phyloP scores from a whole-genome alignment of 768 basidiomycete species.

The Mycena pura region DNA sequence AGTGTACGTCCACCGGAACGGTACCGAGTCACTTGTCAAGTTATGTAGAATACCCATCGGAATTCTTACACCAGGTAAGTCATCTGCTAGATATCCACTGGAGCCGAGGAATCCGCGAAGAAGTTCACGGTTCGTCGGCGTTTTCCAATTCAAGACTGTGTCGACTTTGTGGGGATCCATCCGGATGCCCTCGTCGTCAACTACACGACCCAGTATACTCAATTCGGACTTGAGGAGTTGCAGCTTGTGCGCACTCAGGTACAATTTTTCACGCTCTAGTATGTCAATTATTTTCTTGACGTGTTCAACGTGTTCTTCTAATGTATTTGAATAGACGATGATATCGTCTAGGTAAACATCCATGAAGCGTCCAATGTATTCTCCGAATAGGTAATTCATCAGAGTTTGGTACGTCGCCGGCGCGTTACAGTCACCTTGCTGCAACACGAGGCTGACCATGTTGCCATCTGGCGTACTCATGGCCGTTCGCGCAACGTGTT shows the following conservation, averaged over 20 bases:
- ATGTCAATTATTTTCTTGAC: conserved; percentile 39
- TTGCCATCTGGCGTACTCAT: conserved; percentile 40
- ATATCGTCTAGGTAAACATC: conserved; percentile 42
- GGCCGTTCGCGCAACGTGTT: conserved; percentile 31
- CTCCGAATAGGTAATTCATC: conserved; percentile 45
- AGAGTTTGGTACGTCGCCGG: conserved; percentile 47
- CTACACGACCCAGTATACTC: conserved; percentile 38
- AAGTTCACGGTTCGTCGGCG: conserved; percentile 29
- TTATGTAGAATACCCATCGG: background rate
- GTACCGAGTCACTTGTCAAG: background rate
- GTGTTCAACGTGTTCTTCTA: conserved; percentile 42
- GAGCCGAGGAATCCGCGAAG: background rate
- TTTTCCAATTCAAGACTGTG: conserved; percentile 38
- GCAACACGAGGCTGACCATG: conserved; percentile 44
- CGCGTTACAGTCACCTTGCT: conserved; percentile 24
- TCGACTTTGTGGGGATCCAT: conserved; percentile 55
- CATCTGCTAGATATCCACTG: background rate
- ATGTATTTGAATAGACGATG: conserved; percentile 45
- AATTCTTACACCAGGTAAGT: background rate
- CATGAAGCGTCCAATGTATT: conserved; percentile 41
- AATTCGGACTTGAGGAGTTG: conserved; percentile 34
- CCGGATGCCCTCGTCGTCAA: conserved; percentile 43
- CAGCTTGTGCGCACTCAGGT: conserved; percentile 41
- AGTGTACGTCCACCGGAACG: background rate
- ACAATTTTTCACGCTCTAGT: conserved; percentile 39